Base-by-base conservation (phyloP, 257 asterid genomes). In the Solanum chiquidenum region DNA sequence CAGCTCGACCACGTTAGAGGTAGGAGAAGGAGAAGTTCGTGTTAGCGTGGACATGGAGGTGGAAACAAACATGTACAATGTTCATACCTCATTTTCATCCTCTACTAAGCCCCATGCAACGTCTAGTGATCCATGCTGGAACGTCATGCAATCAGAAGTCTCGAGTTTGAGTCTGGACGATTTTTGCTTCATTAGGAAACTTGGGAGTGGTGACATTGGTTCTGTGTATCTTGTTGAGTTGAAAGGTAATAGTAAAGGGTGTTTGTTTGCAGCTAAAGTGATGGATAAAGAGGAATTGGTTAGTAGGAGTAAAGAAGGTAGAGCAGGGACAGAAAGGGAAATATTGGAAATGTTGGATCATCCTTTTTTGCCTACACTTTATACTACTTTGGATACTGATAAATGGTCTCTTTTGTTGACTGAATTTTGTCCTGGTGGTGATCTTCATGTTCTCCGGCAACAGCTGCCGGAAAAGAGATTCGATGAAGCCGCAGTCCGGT, bases 361-460 rank as follows among this genome's bases (percentile, higher is more conserved):
- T 88, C 98, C 98, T 7, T 95, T 94, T 88, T 91, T 94, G 92
- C 98, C 98, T 71, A 91, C 92, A 12, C 95, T 95, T n/a, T 92
- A 92, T 75, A 92, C 95, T 0, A 90, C 92, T 12, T 86, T 95
- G 91, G 95, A 94, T 23, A 90, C 91, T 58, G 90, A 92, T 27
- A 91, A 87, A 87, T 95, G 97, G 98, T 91, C 94, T 1, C 94
- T 98, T 86, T 90, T 94, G 92, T 86, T 94, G 88, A 94, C 98
- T 2, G 95, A 94, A 88, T 95, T 91, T 87, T 95, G 98, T 74
- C 95, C 94, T 58, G 98, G 98, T 14, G 98, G 98, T 9, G 96
- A 94, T 88, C 98, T 94, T 20, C 98, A 95, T 49, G 68, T 95
- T 76, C 96, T 94, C 90, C 94, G 98, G 60, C 98, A 94, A 91